phyloP scores from a whole-genome alignment of 2,329 filamentous ascomycete species.

The Colletotrichum sidae region DNA sequence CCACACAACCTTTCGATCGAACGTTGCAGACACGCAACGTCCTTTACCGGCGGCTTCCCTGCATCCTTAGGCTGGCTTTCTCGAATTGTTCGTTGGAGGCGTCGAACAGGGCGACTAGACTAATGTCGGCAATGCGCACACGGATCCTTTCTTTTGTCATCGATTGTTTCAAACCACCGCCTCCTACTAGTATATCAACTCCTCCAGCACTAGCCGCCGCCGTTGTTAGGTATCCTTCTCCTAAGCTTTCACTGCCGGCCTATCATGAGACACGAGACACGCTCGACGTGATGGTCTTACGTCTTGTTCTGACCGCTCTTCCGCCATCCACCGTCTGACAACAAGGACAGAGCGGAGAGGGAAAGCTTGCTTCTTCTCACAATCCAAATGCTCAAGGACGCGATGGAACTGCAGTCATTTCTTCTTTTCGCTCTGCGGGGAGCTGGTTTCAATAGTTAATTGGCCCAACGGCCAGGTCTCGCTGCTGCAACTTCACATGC shows the following conservation, averaged over 20 bases:
- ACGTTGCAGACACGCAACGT: conserved; percentile 12
- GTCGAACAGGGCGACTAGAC: conserved; percentile 14
- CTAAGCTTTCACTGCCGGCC: too few species aligned
- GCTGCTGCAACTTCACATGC: conserved; percentile 27
- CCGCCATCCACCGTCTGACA: too few species aligned
- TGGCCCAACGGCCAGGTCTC: conserved; percentile 19
- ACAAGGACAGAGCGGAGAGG: neutral
- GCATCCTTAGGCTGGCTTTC: conserved; percentile 18
- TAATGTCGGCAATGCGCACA: conserved; percentile 12
- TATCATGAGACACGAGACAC: too few species aligned
- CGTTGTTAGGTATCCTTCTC: neutral
- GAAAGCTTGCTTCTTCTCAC: conserved; percentile 6
- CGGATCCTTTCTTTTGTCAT: conserved; percentile 24
- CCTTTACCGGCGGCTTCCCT: conserved; percentile 27
- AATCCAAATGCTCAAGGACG: conserved; percentile 10
- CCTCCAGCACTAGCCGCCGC: neutral
- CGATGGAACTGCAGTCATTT: conserved; percentile 1
- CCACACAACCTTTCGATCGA: conserved; percentile 2
- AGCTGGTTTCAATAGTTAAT: conserved; percentile 4
- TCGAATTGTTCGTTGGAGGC: conserved; percentile 27
- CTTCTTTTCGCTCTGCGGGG: conserved; percentile 28
- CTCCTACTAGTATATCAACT: neutral
- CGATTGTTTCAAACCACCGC: conserved; percentile 23
- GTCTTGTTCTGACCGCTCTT: too few species aligned
- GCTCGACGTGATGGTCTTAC: too few species aligned